A percentile compares a stretch with the other conserved stretches of the same genome.
phyloP scores from a whole-genome alignment of 257 asterid species.

The Thymus quinquecostatus region DNA sequence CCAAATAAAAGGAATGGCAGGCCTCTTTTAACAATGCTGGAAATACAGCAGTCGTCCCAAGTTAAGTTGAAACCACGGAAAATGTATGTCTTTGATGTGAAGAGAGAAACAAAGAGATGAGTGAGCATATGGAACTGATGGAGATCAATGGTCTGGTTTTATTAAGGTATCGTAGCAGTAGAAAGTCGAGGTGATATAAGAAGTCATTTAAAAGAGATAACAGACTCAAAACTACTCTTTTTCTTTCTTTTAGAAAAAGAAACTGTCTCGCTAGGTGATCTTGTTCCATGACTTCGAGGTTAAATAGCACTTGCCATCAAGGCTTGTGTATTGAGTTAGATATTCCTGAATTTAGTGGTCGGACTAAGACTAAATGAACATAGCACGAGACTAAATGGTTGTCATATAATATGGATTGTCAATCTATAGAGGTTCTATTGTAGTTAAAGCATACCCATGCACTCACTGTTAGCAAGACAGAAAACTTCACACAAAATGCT shows the following conservation, averaged over 20 bases:
- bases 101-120: neutral
- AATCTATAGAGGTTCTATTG: conserved; percentile 10
- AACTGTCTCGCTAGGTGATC: too few species aligned
- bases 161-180: neutral
- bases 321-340: too few species aligned
- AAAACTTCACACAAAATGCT: conserved; percentile 15
- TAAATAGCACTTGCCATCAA: too few species aligned
- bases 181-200: neutral
- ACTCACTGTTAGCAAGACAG: neutral
- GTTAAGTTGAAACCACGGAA: too few species aligned
- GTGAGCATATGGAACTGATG: neutral
- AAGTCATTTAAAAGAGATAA: neutral
- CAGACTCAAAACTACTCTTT: neutral
- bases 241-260: too few species aligned
- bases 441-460: neutral
- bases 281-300: too few species aligned
- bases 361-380: too few species aligned
- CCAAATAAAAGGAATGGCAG: too few species aligned
- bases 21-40: too few species aligned
- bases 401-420: neutral
- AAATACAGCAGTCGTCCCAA: too few species aligned
- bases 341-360: too few species aligned
- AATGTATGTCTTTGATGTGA: too few species aligned
- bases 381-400: neutral
- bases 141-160: neutral